These are phyloP conservation scores for Wickerhamiella lipophila DNA, from an alignment of 805 yeast species.

Conservation along the genomic window DNA sequence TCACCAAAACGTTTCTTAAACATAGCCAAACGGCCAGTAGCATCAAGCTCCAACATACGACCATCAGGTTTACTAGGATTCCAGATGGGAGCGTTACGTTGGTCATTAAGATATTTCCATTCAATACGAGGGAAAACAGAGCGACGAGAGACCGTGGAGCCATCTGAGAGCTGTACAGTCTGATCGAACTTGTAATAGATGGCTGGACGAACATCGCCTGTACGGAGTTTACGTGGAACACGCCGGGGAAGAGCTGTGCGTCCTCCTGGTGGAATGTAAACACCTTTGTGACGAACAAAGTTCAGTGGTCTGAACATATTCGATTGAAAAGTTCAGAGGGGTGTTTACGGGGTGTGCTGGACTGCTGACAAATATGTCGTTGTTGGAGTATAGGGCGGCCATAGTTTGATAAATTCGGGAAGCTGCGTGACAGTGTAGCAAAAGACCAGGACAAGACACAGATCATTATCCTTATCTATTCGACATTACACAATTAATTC, in stretches of 20 bases:
- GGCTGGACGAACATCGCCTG: constrained; percentile 86
- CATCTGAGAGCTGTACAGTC: constrained; percentile 83
- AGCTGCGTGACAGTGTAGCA: too few species aligned
- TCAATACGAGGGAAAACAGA: constrained; percentile 84
- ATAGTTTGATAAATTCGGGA: too few species aligned
- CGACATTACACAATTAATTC: too few species aligned
- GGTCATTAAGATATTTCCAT: constrained; percentile 73
- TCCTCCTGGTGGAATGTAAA: constrained; percentile 23
- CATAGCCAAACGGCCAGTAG: constrained; percentile 57
- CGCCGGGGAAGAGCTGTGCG: constrained; percentile 19
- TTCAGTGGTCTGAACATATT: constrained; percentile 6
- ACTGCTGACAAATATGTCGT: background rate
- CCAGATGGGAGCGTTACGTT: constrained; percentile 78
- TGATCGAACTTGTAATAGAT: constrained; percentile 84
- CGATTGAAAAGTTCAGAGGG: background rate
- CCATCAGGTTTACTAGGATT: constrained; percentile 74
- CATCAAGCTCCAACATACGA: constrained; percentile 61
- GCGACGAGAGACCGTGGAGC: constrained; percentile 72
- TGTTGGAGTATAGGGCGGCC: too few species aligned
- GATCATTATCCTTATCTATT: too few species aligned
- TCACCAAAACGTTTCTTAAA: constrained; percentile 28
- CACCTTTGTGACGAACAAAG: constrained; percentile 13
- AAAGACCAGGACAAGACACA: too few species aligned
- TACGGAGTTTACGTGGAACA: constrained; percentile 25
- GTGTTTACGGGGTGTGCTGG: background rate